These are phyloP conservation scores for Debaryomyces udenii DNA, from an alignment of 1,139 yeast species.

Conservation along the genomic window DNA sequence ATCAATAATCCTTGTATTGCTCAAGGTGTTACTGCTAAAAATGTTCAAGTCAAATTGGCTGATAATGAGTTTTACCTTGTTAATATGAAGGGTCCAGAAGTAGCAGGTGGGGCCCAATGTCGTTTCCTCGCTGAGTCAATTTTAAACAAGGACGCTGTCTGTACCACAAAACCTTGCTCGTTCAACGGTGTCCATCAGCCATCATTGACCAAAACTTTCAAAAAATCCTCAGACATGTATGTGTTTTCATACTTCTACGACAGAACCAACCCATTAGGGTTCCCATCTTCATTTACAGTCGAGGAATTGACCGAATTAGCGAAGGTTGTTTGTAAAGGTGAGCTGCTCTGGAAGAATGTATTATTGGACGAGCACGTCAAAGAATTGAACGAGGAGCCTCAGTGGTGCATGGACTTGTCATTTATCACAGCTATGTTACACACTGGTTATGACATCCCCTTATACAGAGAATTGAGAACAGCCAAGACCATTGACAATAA, in stretches of 20 bases:
- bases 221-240: conserved; percentile 70
- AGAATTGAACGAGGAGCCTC: conserved; percentile 74
- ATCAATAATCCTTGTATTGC: conserved; percentile 85
- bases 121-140: conserved; percentile 80
- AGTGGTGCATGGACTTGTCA: conserved; percentile 91
- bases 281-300: conserved; percentile 87
- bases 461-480: conserved; percentile 84
- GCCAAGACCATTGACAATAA: conserved; percentile 86
- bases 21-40: conserved; percentile 60
- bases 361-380: conserved; percentile 66
- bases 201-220: conserved; percentile 75
- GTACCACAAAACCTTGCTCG: conserved; percentile 81
- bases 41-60: conserved; percentile 58
- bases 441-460: conserved; percentile 94
- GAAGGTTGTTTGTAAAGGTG: conserved; percentile 82
- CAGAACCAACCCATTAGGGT: conserved; percentile 88
- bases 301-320: conserved; percentile 84
- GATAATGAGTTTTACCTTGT: conserved; percentile 58
- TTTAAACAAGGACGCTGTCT: conserved; percentile 78
- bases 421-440: conserved; percentile 89
- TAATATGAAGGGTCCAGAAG: conserved; percentile 71
- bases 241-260: conserved; percentile 95
- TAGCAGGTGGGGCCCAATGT: conserved; percentile 66
- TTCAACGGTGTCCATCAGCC: conserved; percentile 98
- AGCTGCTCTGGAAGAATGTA: conserved; percentile 65